A percentile compares a stretch with the other conserved stretches of the same genome.
phyloP scores from a whole-genome alignment of 75 land plant genomes.

The Chamaecyparis obtusa region DNA sequence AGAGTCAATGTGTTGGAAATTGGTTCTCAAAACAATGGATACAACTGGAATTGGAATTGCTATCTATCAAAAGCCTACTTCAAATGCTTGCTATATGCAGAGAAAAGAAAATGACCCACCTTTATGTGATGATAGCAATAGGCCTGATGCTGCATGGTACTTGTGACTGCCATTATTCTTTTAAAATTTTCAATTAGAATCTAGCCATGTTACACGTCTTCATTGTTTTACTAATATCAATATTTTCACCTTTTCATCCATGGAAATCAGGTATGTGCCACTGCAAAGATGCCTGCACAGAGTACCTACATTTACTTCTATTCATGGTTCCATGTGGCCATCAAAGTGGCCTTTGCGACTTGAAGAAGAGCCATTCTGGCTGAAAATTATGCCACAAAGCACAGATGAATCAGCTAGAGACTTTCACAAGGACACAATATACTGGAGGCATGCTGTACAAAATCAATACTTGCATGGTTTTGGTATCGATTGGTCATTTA shows the following conservation, averaged over 20 bases:
- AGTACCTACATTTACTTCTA: slow-evolving; percentile 20
- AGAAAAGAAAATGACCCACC: slow-evolving; percentile 56
- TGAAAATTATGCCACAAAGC: slow-evolving; percentile 22
- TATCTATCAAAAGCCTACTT: slow-evolving; percentile 85
- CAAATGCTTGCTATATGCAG: slow-evolving; percentile 65
- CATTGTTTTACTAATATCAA: neutral
- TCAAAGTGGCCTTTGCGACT: slow-evolving; percentile 68
- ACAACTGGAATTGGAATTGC: slow-evolving; percentile 74
- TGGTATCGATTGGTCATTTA: slow-evolving; percentile 65
- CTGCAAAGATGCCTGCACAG: slow-evolving; percentile 44
- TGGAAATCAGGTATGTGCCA: slow-evolving; percentile 53
- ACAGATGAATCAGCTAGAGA: slow-evolving; percentile 24
- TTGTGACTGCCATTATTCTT: neutral
- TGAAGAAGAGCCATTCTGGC: slow-evolving; percentile 36
- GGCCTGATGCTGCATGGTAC: slow-evolving; percentile 71
- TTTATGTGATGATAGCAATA: slow-evolving; percentile 49
- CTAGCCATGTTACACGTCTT: neutral
- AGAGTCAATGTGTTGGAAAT: slow-evolving; percentile 80
- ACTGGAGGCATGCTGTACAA: slow-evolving; percentile 67
- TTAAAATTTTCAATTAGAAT: neutral
- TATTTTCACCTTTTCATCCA: neutral
- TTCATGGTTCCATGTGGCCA: slow-evolving; percentile 36
- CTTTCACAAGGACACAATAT: slow-evolving; percentile 47
- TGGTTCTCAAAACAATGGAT: slow-evolving; percentile 50
- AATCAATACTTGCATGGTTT: slow-evolving; percentile 48